Evolutionary conservation across 768 basidiomycete species (phyloP), one percentile per base, ranked within the genome.

Genomic region (Gelatoporia subvermispora): DNA sequence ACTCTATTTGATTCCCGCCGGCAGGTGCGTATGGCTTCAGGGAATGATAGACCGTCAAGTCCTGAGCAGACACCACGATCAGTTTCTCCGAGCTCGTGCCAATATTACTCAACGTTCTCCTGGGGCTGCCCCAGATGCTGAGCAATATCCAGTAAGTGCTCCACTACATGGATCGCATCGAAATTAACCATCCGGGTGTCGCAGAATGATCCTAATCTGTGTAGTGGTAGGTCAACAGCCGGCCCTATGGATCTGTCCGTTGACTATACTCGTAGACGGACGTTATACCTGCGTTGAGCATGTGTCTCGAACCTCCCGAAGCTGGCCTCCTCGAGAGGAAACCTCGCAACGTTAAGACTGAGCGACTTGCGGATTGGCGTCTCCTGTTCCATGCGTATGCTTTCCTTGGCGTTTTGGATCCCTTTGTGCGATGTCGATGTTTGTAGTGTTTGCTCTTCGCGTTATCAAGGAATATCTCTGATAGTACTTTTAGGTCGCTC

Each of bases 11-110:
- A 61, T 77, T 36, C 74, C 75, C 8, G 76, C 74, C 36, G 75
- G 76, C 58, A 69, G 71, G 64, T 79, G 65, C 58, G 64, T 58
- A 54, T 63, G 24, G 20, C 18, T 44, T 31, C 13, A 9, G 31
- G 23, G 5, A 13, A 3, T 44, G 25, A 31, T 20, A 10, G 15
- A n/a, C 35, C 17, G 23, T 8, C 7, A 34, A 3, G 11, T n/a
- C n/a, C 8, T 23, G 13, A 4, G 15, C 23, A 24, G 17, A 17
- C 31, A 8, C 51, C 18, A 31, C 42, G 35, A 54, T 46, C 31
- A 75, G 75, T 54, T 84, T 81, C 66, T 76, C 78, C 8, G 81
- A 82, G 55, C 68, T 82, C 39, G 77, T 81, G 71, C 78, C 79
- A 1, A 72, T 82, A 45, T 42, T 84, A 2, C 60, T 80, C 46